These are phyloP conservation scores for Neurospora sublineolata DNA, from an alignment of 495 filamentous ascomycete genomes.

Conservation along the genomic window DNA sequence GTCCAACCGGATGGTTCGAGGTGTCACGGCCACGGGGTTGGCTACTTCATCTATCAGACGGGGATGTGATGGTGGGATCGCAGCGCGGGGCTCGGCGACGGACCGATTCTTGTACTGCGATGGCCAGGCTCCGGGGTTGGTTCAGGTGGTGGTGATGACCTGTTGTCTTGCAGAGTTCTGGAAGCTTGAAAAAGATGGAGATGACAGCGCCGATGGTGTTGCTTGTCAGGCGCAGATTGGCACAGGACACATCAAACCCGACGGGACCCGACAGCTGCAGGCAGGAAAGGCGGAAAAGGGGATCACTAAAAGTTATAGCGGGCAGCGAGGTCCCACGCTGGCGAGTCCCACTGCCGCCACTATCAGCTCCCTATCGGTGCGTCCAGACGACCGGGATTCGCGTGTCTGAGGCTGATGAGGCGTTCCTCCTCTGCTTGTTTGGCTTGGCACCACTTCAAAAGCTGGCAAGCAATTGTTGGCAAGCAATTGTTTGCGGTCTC, in stretches of 20 bases:
- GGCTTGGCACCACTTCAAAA: neutral
- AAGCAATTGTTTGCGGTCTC: neutral
- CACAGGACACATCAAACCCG: neutral
- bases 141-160: neutral
- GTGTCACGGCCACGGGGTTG: neutral
- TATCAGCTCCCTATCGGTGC: neutral
- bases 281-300: neutral
- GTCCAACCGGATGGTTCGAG: neutral
- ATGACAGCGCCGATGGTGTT: neutral
- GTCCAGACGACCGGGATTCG: neutral
- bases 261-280: neutral
- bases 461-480: neutral
- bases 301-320: neutral
- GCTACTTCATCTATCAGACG: neutral
- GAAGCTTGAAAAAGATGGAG: neutral
- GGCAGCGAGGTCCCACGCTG: neutral
- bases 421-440: neutral
- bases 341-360: neutral
- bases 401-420: neutral
- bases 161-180: neutral
- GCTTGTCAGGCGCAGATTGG: neutral
- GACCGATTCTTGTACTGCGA: neutral
- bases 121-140: neutral
- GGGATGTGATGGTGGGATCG: neutral
- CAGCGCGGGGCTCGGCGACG: neutral